Conservation (phyloP, 345 rosid species). For the Citrus sp. region DNA sequence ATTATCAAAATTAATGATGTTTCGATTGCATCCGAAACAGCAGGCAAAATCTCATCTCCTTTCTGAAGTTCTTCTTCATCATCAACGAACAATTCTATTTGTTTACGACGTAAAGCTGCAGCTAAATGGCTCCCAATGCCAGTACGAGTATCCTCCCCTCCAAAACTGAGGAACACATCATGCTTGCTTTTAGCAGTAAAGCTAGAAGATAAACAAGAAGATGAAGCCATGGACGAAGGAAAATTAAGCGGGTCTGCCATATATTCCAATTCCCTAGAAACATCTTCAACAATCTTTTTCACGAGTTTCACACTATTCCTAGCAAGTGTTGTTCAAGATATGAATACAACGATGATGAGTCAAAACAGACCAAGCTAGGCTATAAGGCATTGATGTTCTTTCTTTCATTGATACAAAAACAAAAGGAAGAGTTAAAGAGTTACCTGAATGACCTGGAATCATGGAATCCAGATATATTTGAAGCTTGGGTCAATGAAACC, state of each 20-base stretch:
- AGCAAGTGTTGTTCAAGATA: background rate
- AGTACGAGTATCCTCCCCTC: background rate
- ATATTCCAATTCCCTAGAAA: too few relatives aligned
- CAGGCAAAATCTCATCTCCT: background rate
- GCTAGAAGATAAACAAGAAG: background rate
- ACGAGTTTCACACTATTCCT: conserved; percentile 1
- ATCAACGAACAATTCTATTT: background rate
- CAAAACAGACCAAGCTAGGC: too few relatives aligned
- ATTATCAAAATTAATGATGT: background rate
- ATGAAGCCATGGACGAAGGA: background rate
- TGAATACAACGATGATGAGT: too few relatives aligned
- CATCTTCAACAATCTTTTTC: background rate
- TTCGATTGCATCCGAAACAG: background rate
- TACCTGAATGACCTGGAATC: background rate
- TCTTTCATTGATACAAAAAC: too few relatives aligned
- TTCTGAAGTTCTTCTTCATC: background rate
- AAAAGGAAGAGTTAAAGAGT: background rate
- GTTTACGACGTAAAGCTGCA: background rate
- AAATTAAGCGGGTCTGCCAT: too few relatives aligned
- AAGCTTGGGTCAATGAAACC: background rate
- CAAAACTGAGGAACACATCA: background rate
- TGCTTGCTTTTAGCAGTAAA: too few relatives aligned
- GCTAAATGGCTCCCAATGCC: background rate
- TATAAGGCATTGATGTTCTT: too few relatives aligned
- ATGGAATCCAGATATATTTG: background rate